These are phyloP conservation scores for Blastobotrys indianensis DNA, from an alignment of 1,139 yeast species.

Conservation along the genomic window DNA sequence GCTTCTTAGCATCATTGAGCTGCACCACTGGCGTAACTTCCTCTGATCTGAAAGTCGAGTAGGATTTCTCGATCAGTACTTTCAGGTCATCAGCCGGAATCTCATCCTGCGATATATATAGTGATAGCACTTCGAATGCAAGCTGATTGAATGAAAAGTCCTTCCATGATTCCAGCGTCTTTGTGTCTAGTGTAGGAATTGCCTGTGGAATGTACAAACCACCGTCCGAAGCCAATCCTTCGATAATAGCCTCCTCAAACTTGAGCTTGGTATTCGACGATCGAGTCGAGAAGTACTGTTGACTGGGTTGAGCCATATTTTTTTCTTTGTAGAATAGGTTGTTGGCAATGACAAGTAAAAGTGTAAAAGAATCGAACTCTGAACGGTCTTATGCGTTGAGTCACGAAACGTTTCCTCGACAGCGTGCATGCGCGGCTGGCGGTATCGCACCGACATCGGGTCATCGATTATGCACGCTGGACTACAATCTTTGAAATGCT, in stretches of 20 bases:
- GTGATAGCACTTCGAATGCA: constrained; percentile 79
- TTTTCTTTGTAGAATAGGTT: no score
- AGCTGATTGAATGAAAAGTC: constrained; percentile 73
- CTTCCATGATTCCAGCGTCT: constrained; percentile 62
- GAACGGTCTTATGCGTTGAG: no score
- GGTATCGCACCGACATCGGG: no score
- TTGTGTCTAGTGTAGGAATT: constrained; percentile 63
- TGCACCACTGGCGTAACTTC: constrained; percentile 79
- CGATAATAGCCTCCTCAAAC: constrained; percentile 89
- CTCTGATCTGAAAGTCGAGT: constrained; percentile 80
- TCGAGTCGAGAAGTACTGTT: constrained; percentile 78
- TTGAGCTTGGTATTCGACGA: constrained; percentile 51
- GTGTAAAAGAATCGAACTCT: no score
- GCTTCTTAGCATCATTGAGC: constrained; percentile 50
- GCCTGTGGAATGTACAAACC: constrained; percentile 85
- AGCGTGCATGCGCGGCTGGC: no score
- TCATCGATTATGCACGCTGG: no score
- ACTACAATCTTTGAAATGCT: no score
- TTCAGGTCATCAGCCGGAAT: constrained; percentile 65
- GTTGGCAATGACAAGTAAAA: no score
- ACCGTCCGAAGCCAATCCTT: constrained; percentile 94
- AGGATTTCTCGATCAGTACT: constrained; percentile 59
- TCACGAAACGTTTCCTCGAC: no score
- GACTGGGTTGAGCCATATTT: constrained; percentile 10
- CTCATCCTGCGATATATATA: constrained; percentile 65